A percentile compares a stretch with the other conserved stretches of the same genome.
Evolutionary conservation across 257 asterid genomes (phyloP).

Genomic region (Solanum commersonii): DNA sequence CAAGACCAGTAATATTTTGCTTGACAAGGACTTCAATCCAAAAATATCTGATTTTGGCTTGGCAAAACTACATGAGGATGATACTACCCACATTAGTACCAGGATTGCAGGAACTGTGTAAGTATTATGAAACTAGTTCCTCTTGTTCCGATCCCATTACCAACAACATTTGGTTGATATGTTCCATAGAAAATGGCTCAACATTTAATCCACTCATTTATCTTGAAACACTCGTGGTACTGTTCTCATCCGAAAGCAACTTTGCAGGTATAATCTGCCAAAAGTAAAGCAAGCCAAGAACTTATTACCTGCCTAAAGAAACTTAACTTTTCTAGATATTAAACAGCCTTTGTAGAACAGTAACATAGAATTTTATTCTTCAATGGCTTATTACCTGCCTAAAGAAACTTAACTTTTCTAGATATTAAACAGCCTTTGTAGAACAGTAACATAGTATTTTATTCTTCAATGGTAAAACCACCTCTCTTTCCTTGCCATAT

Average conservation of each 20-base stretch:
- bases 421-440: background rate
- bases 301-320: background rate
- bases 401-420: background rate
- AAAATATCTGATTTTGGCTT: conserved; percentile 91
- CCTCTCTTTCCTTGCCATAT: background rate
- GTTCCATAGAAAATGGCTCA: background rate
- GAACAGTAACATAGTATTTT: background rate
- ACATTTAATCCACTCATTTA: background rate
- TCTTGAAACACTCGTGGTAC: background rate
- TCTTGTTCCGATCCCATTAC: background rate
- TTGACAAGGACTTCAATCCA: conserved; percentile 67
- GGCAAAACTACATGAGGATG: conserved; percentile 80
- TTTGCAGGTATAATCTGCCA: background rate
- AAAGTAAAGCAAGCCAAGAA: background rate
- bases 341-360: background rate
- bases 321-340: background rate
- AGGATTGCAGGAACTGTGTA: conserved; percentile 92
- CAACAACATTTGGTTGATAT: background rate
- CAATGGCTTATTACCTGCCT: background rate
- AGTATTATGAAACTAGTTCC: conserved; percentile 11
- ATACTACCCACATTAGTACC: conserved; percentile 72
- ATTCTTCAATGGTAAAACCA: background rate
- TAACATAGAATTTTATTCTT: background rate
- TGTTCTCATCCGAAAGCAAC: background rate
- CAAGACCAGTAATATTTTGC: conserved; percentile 73